Conservation (phyloP, 73 alveolate species). For the Halteria grandinella region DNA sequence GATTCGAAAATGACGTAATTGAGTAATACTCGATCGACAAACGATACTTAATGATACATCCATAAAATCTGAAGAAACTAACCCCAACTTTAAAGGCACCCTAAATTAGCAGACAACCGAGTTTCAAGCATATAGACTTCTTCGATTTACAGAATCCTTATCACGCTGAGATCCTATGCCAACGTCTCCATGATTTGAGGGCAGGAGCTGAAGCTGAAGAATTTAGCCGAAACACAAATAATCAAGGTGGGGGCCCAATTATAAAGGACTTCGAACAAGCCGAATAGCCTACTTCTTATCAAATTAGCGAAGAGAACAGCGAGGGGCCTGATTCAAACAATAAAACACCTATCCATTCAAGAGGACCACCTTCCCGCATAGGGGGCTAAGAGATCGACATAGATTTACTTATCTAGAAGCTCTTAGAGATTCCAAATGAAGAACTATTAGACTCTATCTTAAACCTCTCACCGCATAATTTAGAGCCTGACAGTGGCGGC, state of each 20-base stretch:
- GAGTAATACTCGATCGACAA: conserved; percentile 16
- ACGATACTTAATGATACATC: conserved; percentile 38
- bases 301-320: neutral
- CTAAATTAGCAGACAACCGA: conserved; percentile 24
- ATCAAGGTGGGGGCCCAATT: too few relatives aligned
- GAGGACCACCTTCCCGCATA: conserved; percentile 18
- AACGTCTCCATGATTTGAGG: conserved; percentile 26
- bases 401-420: conserved; percentile 2
- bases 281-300: too few relatives aligned
- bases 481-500: neutral
- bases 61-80: conserved; percentile 11
- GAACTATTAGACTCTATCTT: conserved; percentile 23
- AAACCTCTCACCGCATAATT: neutral
- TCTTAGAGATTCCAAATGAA: conserved; percentile 28
- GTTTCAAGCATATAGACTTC: conserved; percentile 7
- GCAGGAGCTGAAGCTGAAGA: too few relatives aligned
- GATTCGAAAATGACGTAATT: neutral
- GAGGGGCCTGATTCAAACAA: conserved; percentile 3
- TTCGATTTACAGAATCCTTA: conserved; percentile 15
- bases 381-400: conserved; percentile 22
- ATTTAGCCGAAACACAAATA: too few relatives aligned
- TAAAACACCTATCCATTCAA: conserved; percentile 26
- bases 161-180: conserved; percentile 23
- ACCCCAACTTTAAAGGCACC: conserved; percentile 41
- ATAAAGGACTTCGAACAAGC: too few relatives aligned